Conservation (phyloP, 2,329 filamentous ascomycete genomes). For the Fusarium falciforme region DNA sequence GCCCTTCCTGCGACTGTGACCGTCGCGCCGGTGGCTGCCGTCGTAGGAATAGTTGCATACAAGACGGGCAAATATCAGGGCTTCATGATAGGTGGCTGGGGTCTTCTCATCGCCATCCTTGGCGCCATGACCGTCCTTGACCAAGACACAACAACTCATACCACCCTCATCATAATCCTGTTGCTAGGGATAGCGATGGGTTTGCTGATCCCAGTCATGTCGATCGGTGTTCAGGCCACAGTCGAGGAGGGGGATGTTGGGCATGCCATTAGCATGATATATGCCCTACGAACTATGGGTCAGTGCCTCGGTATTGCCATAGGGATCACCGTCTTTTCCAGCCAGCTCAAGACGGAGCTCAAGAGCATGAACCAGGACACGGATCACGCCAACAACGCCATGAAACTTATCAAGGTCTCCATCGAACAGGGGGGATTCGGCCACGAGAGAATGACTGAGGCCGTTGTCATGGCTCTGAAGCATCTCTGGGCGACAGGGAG, state of each 20-base stretch:
- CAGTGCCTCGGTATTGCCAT: constrained; percentile 45
- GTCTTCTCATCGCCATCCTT: constrained; percentile 66
- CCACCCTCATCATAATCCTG: constrained; percentile 72
- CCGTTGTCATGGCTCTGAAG: constrained; percentile 30
- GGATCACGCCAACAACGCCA: constrained; percentile 25
- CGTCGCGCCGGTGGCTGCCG: constrained; percentile 69
- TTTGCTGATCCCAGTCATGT: constrained; percentile 73
- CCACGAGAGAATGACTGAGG: constrained; percentile 13
- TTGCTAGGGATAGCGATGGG: constrained; percentile 71
- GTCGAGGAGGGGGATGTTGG: constrained; percentile 31
- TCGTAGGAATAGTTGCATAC: constrained; percentile 65
- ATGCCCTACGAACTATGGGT: constrained; percentile 41
- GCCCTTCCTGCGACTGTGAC: constrained; percentile 71
- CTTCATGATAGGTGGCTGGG: constrained; percentile 72
- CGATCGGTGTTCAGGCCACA: constrained; percentile 70
- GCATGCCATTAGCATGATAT: constrained; percentile 43
- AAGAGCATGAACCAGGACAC: constrained; percentile 9
- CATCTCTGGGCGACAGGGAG: constrained; percentile 38
- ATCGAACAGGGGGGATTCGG: constrained; percentile 22
- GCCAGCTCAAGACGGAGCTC: constrained; percentile 30
- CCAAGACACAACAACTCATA: constrained; percentile 59
- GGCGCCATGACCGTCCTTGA: constrained; percentile 65
- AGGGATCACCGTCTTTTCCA: constrained; percentile 42
- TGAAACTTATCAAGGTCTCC: constrained; percentile 39
- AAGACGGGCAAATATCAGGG: constrained; percentile 69